Conservation (phyloP, 2,329 filamentous ascomycete species). For the Fusarium pseudograminearum region DNA sequence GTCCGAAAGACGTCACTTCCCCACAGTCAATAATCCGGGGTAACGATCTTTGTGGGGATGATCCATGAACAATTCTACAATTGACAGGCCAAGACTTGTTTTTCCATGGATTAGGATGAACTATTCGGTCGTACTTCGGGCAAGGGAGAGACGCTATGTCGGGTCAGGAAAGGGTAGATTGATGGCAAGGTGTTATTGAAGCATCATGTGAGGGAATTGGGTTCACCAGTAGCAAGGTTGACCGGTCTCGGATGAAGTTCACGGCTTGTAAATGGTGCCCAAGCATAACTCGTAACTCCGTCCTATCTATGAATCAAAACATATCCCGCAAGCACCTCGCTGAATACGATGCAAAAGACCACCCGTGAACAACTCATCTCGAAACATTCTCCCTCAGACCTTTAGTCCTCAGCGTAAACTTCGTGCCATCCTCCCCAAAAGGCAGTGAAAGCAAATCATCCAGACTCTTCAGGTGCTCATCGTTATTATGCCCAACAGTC, state of each 20-base stretch:
- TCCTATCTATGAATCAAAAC: slow-evolving; percentile 11
- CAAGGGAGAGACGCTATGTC: background rate
- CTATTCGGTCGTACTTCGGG: slow-evolving; percentile 9
- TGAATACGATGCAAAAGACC: background rate
- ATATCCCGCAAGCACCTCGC: slow-evolving; percentile 18
- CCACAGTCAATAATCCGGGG: slow-evolving; percentile 18
- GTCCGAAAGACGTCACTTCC: slow-evolving; percentile 19
- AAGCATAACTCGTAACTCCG: background rate
- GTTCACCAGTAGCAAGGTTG: background rate
- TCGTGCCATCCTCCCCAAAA: slow-evolving; percentile 60
- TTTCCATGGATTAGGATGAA: slow-evolving; percentile 2
- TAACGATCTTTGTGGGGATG: slow-evolving; percentile 15
- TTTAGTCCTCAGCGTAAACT: slow-evolving; percentile 67
- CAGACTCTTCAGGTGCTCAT: slow-evolving; percentile 28
- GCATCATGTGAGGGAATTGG: background rate
- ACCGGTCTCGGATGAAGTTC: background rate
- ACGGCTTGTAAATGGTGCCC: background rate
- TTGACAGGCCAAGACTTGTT: background rate
- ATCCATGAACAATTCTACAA: slow-evolving; percentile 7
- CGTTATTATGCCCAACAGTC: slow-evolving; percentile 40
- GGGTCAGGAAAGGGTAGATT: background rate
- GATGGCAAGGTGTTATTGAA: background rate
- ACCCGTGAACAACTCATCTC: slow-evolving; percentile 11
- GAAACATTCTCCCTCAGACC: slow-evolving; percentile 64
- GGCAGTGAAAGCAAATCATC: slow-evolving; percentile 54